phyloP scores from a whole-genome alignment of 306 rosid genomes.

The Vicia faba region DNA sequence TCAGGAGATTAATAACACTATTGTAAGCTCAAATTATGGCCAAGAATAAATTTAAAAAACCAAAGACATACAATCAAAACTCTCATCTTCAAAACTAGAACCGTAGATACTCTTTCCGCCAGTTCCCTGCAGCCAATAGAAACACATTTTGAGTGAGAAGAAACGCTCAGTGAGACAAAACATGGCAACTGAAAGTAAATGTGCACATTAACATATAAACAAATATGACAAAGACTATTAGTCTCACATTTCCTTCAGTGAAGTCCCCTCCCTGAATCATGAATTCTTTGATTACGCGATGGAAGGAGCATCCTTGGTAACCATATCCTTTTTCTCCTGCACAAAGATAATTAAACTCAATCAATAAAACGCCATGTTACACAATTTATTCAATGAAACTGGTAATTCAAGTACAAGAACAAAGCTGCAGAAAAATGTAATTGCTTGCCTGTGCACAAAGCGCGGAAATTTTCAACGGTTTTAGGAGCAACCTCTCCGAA shows the following conservation, averaged over 20 bases:
- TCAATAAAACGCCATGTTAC: slow-evolving; percentile 21
- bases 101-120: slow-evolving; percentile 94
- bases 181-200: slow-evolving; percentile 16
- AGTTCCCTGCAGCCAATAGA: slow-evolving; percentile 73
- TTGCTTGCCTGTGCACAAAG: slow-evolving; percentile 78
- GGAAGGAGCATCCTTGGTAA: slow-evolving; percentile 89
- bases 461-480: slow-evolving; percentile 87
- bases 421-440: slow-evolving; percentile 21
- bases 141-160: slow-evolving; percentile 32
- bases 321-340: slow-evolving; percentile 96
- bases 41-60: slow-evolving; percentile 17
- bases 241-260: slow-evolving; percentile 75
- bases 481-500: slow-evolving; percentile 79
- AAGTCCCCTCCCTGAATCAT: slow-evolving; percentile 99
- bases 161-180: slow-evolving; percentile 20
- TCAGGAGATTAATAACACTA: slow-evolving; percentile 1
- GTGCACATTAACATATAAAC: slow-evolving; percentile 7
- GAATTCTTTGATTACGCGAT: slow-evolving; percentile 85
- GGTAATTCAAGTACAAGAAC: slow-evolving; percentile 20
- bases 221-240: slow-evolving; percentile 13
- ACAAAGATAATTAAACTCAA: slow-evolving; percentile 33
- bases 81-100: slow-evolving; percentile 76
- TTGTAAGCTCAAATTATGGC: neutral
- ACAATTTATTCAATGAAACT: slow-evolving; percentile 14
- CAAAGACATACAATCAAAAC: slow-evolving; percentile 61